Base-by-base conservation (phyloP, 768 basidiomycete genomes). In the Kwoniella dejecticola region DNA sequence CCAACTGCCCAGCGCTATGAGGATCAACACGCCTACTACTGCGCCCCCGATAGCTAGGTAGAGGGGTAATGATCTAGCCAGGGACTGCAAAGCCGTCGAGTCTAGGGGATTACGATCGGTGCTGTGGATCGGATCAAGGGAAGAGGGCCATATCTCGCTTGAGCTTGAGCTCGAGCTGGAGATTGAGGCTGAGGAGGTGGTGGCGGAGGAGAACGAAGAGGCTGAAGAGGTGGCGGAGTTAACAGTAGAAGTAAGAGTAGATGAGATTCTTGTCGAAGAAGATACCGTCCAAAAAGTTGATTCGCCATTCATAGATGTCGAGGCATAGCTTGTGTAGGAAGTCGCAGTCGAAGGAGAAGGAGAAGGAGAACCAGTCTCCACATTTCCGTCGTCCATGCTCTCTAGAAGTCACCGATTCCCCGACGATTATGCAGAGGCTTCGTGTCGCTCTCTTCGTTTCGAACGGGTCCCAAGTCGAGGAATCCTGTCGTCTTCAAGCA, bases 11-110 rank as follows among this genome's bases (percentile, higher is more conserved):
- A 36, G 21, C 1, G 44, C 38, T 13, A 58, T 40, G 6, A 58
- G 3, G 21, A 46, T 13, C 17, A 58, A 29, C 19, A 58, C 21
- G 4, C 46, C 57, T 7, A 49, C 12, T 4, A 58, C 17, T 19
- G 21, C 15, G 10, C 45, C 57, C 11, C 46, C 57, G 8, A 58
- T 29, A n/a, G 33, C 46, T 10, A 58, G 26, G 19, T 58, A 58
- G 3, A 47, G 38, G 13, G 57, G 57, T 31, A 58, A 26, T 15
- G 57, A 58, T n/a, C 21, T 40, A 5, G 33, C 57, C 1, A 58
- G 36, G 19, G 45, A 48, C 40, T 48, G 13, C 0, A 58, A 44
- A 13, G 57, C 19, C 26, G 44, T 38, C 2, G 58, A 50, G 17
- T 27, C n/a, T 31, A 50, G 21, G 3, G 48, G 48, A 31, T 50